These are phyloP conservation scores for Nepenthes gracilis DNA, from an alignment of 148 eudicot genomes.

Conservation along the genomic window DNA sequence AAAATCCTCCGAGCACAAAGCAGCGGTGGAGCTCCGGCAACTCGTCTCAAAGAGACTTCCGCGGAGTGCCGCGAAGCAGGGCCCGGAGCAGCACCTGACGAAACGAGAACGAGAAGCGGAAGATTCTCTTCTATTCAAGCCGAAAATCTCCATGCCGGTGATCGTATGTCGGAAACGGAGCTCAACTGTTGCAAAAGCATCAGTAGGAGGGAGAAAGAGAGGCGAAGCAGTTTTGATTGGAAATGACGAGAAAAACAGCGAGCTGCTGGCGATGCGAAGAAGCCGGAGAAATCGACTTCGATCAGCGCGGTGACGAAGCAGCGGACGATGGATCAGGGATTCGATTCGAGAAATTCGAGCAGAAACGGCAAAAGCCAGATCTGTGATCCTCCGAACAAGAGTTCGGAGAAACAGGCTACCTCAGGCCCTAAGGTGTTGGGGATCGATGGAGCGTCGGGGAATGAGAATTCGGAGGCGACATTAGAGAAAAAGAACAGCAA, in stretches of 20 bases:
- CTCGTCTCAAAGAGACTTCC: slow-evolving; percentile 18
- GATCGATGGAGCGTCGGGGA: not conserved
- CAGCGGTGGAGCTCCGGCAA: slow-evolving; percentile 38
- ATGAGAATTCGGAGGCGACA: slow-evolving; percentile 13
- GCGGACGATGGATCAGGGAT: slow-evolving; percentile 29
- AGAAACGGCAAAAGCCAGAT: slow-evolving; percentile 14
- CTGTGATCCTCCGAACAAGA: slow-evolving; percentile 4
- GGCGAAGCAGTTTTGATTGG: slow-evolving; percentile 6
- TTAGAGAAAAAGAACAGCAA: slow-evolving; percentile 17
- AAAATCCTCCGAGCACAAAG: slow-evolving; percentile 28
- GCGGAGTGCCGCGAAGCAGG: slow-evolving; percentile 11
- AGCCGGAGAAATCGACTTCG: slow-evolving; percentile 9
- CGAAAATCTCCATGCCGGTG: slow-evolving; percentile 12
- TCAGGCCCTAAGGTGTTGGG: not conserved
- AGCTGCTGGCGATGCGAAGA: slow-evolving; percentile 2
- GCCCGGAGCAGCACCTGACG: not conserved
- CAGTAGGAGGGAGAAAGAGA: slow-evolving; percentile 22
- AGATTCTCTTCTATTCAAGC: not conserved
- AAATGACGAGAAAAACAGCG: slow-evolving; percentile 12
- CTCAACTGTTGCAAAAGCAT: slow-evolving; percentile 34
- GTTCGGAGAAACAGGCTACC: not conserved
- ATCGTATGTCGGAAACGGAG: slow-evolving; percentile 49
- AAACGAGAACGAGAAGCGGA: slow-evolving; percentile 12
- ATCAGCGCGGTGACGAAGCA: slow-evolving; percentile 34
- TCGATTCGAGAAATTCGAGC: slow-evolving; percentile 21